Evolutionary conservation across 23 red algal species (phyloP), one percentile per base, ranked within the genome.

Genomic region (Agarophyton chilense): DNA sequence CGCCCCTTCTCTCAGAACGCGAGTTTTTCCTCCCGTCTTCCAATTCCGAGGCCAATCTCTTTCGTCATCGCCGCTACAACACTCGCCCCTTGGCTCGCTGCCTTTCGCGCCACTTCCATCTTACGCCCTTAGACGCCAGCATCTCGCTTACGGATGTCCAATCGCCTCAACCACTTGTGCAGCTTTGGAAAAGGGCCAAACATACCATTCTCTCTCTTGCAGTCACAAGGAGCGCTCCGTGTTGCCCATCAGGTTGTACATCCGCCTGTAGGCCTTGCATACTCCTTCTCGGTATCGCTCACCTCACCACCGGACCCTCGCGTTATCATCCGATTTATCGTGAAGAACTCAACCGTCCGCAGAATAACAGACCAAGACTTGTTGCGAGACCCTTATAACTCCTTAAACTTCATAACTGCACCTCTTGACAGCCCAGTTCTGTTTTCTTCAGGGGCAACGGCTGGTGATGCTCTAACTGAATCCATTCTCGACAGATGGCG

Each of bases 31-130:
- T 42, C 45, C 45, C 83, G 9, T n/a, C 71, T 1, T 22, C 47
- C 49, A 43, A 35, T 17, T 29, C 55, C 34, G 64, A 58, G 42
- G 43, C 83, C n/a, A 88, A 53, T 49, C 42, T 67, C 46, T 57
- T 43, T 41, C 83, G 83, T 44, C 66, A 88, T 16, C 65, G 83
- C 41, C 83, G 83, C 34, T 88, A 88, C 83, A 88, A 88, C 54
- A 75, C 71, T 21, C 64, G 83, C 44, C 83, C 67, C 77, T 50
- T 88, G 7, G 67, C 71, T 24, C 39, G 67, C 2, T 40, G 62
- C 16, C 67, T 88, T 7, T 66, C 50, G 12, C 58, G 52, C 2
- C 55, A 53, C 39, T 88, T 75, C 56, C 65, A 64, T 47, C 64
- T 88, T 19, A 35, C 10, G 2, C 25, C 44, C 19, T 51, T 43